A percentile compares a stretch with the other conserved stretches of the same genome.
phyloP scores from a whole-genome alignment of 2,329 filamentous ascomycete genomes.

The Ophiostoma pallidulum region DNA sequence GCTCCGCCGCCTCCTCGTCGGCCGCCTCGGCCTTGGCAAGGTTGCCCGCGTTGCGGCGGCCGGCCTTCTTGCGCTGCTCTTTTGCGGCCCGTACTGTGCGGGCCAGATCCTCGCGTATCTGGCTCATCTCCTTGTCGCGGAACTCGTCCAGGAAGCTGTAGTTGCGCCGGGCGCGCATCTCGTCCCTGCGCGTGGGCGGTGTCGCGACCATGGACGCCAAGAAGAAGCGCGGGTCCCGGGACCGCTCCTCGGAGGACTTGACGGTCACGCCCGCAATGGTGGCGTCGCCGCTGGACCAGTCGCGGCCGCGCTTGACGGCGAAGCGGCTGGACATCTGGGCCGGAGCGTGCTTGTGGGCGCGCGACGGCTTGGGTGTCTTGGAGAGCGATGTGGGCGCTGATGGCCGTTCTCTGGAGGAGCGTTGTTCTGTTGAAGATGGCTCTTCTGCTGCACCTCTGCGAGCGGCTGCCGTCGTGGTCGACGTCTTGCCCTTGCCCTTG shows the following conservation, averaged over 20 bases:
- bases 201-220: constrained; percentile 41
- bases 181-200: constrained; percentile 34
- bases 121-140: constrained; percentile 69
- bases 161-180: constrained; percentile 53
- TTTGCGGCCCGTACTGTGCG: constrained; percentile 38
- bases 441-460: not conserved
- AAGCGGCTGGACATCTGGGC: constrained; percentile 72
- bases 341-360: constrained; percentile 75
- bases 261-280: constrained; percentile 41
- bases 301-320: constrained; percentile 71
- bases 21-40: constrained; percentile 4
- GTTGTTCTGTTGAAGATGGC: constrained; percentile 25
- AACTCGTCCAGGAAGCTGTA: constrained; percentile 89
- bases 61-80: constrained; percentile 22
- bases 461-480: not conserved
- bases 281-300: constrained; percentile 23
- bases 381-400: too few relatives aligned
- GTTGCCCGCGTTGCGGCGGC: constrained; percentile 24
- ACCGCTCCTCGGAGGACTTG: constrained; percentile 27
- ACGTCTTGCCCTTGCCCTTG: constrained; percentile 1
- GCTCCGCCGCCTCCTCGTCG: constrained; percentile 46
- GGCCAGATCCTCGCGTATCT: constrained; percentile 59
- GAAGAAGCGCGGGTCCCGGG: constrained; percentile 85
- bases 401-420: constrained; percentile 25
- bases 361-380: constrained; percentile 23